Evolutionary conservation across 495 filamentous ascomycete genomes (phyloP), one percentile per base, ranked within the genome.

Genomic region (Lentithecium fluviatile): DNA sequence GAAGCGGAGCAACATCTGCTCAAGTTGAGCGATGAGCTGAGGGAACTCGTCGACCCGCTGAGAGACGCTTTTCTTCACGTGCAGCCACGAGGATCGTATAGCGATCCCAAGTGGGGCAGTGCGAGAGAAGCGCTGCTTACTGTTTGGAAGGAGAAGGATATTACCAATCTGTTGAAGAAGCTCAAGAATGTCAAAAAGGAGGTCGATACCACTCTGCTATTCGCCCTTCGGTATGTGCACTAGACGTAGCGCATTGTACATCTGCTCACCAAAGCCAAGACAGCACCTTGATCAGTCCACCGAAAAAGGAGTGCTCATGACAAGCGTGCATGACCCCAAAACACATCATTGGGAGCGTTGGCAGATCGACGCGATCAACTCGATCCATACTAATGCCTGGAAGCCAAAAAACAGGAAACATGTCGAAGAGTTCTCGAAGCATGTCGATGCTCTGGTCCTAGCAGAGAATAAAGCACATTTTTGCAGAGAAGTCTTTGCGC

Each of bases 381-480:
- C 50, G 10, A 40, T 61, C 12, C 58, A 54, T 29, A 17, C 26
- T 11, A 47, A 61, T 13, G 29, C 45, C 17, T 54, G 49, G 58
- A 53, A 61, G 20, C 50, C 58, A 24, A 54, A 61, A 26, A 54
- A 37, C 23, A 53, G 46, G 26, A 61, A 54, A 21, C n/a, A 61
- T 24, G 29, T 61, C 2, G 58, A 61, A 24, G 50, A 37, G 32
- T 61, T 61, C 23, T 47, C 38, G 0, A 61, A 53, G 24, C 53
- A 26, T 5, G 34, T 13, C 10, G 38, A 47, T 13, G 11, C 38
- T 11, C 17, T 55, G n/a, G 36, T 55, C 12, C 45, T 23, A 12
- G 21, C 23, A 13, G 43, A 56, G 13, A 48, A 25, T 15, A 34
- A 56, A 51, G 59, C 51, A 15, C 43, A 26, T 19, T 56, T 56